Base-by-base conservation (phyloP, 768 basidiomycete species). In the Rhizopogon roseolus region DNA sequence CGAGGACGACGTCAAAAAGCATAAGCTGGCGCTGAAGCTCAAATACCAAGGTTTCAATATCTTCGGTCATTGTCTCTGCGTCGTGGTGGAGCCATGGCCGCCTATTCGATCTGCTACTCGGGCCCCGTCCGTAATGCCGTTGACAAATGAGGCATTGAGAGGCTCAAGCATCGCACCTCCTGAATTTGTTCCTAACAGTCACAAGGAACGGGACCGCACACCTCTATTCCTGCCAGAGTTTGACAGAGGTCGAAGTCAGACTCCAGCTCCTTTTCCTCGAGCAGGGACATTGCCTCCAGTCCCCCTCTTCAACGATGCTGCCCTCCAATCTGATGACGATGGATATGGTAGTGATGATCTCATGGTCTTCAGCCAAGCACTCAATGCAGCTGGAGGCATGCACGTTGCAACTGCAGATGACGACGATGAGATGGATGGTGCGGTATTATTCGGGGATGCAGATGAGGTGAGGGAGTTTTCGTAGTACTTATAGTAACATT, bases 1-100 rank as follows among this genome's bases (percentile, higher is more conserved):
- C 34, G 81, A 84, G 45, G 85, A 86, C 46, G 85, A 86, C 49
- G 85, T 85, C 56, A 72, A 74, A 59, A 91, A 93, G 60, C 88
- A 85, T 11, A 88, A 91, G 62, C 84, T 87, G 6, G 58, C 77
- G 29, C 70, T 91, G 34, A 76, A 80, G 52, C 76, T 93, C 36
- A 78, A 67, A 51, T 93, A 88, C 58, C 78, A 80, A 60, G 86
- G 87, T 11, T 90, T 90, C 66, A 76, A 70, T 50, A 83, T 91
- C 45, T 79, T 81, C 54, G 85, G 84, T 0, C 80, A 82, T 51
- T 90, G 87, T 65, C 77, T 93, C 16, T 90, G 88, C 63, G 77
- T 93, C 36, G 85, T 93, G 22, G 83, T 92, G 14, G 91, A 93
- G 64, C 92, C 91, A 14, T 90, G 83, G 77, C 85, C 88, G 4